Base-by-base conservation (phyloP, 495 filamentous ascomycete species). In the Rostrohypoxylon terebratum region DNA sequence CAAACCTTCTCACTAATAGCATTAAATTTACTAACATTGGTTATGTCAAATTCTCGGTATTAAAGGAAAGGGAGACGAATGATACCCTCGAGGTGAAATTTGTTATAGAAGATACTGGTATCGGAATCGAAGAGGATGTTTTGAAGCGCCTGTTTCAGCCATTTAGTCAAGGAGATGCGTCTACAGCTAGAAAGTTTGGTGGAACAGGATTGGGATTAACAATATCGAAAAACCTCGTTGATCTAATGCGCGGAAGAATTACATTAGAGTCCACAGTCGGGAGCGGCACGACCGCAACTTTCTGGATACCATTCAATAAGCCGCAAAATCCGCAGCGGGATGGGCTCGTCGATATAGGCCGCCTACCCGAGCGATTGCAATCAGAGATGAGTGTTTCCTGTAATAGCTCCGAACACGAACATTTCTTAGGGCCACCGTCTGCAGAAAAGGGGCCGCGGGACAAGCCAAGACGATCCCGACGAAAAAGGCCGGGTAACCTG, bases 1-100 rank as follows among this genome's bases (percentile, higher is more conserved):
- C 91, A 25, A 97, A 96, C 74, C 79, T 97, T 13, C 83, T 97
- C n/a, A 90, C 91, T 8, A 97, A 97, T 74, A 92, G 90, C 62
- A 93, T 94, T 79, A 96, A 97, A 70, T 96, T 97, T 72, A 96
- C 94, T 0, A 89, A 89, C 28, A 82, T 87, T 23, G 94, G 94
- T 0, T 86, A 84, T 60, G 88, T 97, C 10, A 87, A 84, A 60
- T 82, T 89, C 55, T 80, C 75, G 0, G 84, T 87, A 11, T 64
- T 75, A 53, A 83, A 83, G 44, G 81, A 85, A 59, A 78, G 79
- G 16, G 85, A 88, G 66, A 82, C 82, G 6, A 69, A 79, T 4
- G 86, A 87, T 4, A 78, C 74, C 0, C 80, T 86, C 25, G 79
- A 85, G 71, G 81, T 88, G 44, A 85, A 80, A 34, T 93, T 92